Base-by-base conservation (phyloP, 1,284 basidiomycete species). In the Coniferiporia weirii region DNA sequence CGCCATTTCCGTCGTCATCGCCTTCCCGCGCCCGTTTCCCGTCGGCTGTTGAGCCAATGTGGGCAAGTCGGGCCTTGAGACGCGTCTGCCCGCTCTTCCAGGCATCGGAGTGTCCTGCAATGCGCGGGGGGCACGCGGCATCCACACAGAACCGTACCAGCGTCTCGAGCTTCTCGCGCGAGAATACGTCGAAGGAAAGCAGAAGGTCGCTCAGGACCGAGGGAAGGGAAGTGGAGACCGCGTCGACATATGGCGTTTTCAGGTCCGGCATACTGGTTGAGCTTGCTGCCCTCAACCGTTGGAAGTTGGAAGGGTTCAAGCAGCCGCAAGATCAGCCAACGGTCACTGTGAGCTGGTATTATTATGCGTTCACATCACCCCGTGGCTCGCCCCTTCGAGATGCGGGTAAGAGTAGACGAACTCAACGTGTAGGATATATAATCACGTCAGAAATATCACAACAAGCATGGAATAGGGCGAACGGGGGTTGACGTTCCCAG, bases 231-330 rank as follows among this genome's bases (percentile, higher is more conserved):
- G 52, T 27, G 27, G 56, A 51, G 12, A 61, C 56, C 34, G 60
- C 60, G 47, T 61, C 60, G 6, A 61, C n/a, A 49, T 57, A 61
- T 10, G 55, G 59, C 15, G 59, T 61, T 43, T 61, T 57, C 38
- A 2, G 12, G 38, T 40, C 38, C 15, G 38, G 8, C 38, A 40
- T 40, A 27, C 5, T 40, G 38, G 15, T 15, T 12, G 12, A 12
- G 38, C 3, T 40, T 40, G 38, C 38, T 12, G 32, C 5, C 5
- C 27, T 27, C 27, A 27, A 5, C 27, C 27, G 5, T 5, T 27
- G 27, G 27, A 27, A 27, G 27, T 27, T 5, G 54, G 51, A 8
- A 44, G 22, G 12, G 43, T 43, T 38, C 17, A 22, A 19, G 13
- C 15, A 7, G 44, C 46, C n/a, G 27, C 32, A 9, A 20, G 45